phyloP scores from a whole-genome alignment of 208 protist species.

The Trypanosoma brucei region DNA sequence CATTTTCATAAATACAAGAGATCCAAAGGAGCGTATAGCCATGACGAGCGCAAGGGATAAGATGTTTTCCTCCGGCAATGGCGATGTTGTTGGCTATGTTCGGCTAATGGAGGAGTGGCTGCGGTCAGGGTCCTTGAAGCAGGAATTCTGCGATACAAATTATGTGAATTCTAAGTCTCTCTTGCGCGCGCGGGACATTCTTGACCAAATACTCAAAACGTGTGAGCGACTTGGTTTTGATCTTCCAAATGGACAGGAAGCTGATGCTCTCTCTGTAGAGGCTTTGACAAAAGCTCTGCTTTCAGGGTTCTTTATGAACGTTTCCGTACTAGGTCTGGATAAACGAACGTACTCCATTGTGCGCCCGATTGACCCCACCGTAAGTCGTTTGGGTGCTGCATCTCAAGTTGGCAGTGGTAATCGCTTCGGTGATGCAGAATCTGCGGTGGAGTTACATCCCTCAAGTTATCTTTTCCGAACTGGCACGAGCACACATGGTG shows the following conservation, averaged over 20 bases:
- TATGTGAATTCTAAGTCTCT: slow-evolving; percentile 64
- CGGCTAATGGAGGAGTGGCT: slow-evolving; percentile 85
- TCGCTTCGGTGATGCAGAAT: slow-evolving; percentile 14
- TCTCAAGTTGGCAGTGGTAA: slow-evolving; percentile 4
- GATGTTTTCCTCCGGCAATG: slow-evolving; percentile 77
- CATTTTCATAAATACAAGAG: slow-evolving; percentile 95
- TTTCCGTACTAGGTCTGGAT: slow-evolving; percentile 74
- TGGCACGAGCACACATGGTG: slow-evolving; percentile 19
- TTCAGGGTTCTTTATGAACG: slow-evolving; percentile 89
- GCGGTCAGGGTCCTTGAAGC: slow-evolving; percentile 39
- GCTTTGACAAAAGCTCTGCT: slow-evolving; percentile 67
- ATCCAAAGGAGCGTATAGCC: slow-evolving; percentile 63
- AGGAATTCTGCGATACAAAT: slow-evolving; percentile 82
- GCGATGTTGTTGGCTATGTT: slow-evolving; percentile 81
- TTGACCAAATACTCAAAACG: slow-evolving; percentile 84
- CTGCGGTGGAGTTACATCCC: slow-evolving; percentile 69
- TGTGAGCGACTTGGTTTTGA: slow-evolving; percentile 79
- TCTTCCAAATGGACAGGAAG: slow-evolving; percentile 21
- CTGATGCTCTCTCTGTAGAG: slow-evolving; percentile 25
- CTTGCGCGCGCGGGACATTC: slow-evolving; percentile 74
- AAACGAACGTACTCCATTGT: slow-evolving; percentile 68
- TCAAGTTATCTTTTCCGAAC: slow-evolving; percentile 70
- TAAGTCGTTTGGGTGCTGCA: slow-evolving; percentile 3
- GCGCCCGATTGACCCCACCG: slow-evolving; percentile 59
- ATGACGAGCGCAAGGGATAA: slow-evolving; percentile 69